A percentile compares a stretch with the other conserved stretches of the same genome.
These are phyloP conservation scores for Myochromella boudieri DNA, from an alignment of 768 basidiomycete species.

Conservation along the genomic window DNA sequence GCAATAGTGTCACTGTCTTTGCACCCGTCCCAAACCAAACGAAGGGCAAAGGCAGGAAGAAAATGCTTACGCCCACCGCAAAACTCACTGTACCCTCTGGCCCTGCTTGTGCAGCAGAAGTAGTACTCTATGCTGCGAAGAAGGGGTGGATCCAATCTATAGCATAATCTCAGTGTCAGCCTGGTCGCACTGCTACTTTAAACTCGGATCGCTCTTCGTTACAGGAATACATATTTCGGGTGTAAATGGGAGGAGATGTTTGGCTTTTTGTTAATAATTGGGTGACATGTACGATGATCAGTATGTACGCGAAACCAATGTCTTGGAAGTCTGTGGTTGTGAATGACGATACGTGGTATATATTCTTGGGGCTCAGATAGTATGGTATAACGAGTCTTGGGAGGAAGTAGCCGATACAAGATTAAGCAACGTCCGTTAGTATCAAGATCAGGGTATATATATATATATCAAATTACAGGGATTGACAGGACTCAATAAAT, in stretches of 20 bases:
- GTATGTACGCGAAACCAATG: too few relatives aligned
- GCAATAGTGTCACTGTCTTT: slow-evolving; percentile 40
- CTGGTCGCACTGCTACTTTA: too few relatives aligned
- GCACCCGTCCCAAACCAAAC: slow-evolving; percentile 25
- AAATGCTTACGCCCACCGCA: slow-evolving; percentile 18
- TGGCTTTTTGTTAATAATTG: too few relatives aligned
- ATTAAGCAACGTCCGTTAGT: too few relatives aligned
- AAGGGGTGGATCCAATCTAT: slow-evolving; percentile 59
- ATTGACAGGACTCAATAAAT: slow-evolving; percentile 31
- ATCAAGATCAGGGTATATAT: background rate
- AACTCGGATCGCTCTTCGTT: too few relatives aligned
- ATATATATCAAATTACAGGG: background rate
- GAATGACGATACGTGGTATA: background rate
- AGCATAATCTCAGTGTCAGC: background rate
- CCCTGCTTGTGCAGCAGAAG: slow-evolving; percentile 54
- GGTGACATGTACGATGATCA: too few relatives aligned
- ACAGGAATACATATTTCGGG: too few relatives aligned
- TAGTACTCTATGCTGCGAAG: slow-evolving; percentile 59
- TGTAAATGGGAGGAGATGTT: too few relatives aligned
- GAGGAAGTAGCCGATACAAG: too few relatives aligned
- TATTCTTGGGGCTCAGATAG: background rate
- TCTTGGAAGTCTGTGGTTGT: too few relatives aligned
- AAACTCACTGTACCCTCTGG: slow-evolving; percentile 22
- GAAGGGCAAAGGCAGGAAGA: slow-evolving; percentile 38
- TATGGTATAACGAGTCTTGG: background rate